Conservation (phyloP, 2,329 filamentous ascomycete genomes). For the Fusarium sp. region DNA sequence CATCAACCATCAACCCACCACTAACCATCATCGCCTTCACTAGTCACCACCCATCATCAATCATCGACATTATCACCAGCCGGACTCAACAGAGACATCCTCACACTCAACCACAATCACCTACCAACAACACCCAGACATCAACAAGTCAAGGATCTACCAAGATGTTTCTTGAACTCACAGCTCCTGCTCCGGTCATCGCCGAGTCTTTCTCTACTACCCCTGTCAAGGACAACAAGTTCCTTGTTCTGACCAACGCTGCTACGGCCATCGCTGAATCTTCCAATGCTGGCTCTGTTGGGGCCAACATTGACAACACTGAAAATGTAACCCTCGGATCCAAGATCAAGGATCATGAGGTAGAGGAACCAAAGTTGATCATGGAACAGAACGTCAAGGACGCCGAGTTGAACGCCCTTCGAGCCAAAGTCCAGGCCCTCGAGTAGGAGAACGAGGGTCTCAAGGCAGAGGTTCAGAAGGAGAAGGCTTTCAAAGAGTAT, state of each 20-base stretch:
- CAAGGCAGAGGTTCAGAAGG: neutral
- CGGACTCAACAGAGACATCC: neutral
- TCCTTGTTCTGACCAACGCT: neutral
- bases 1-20: too few relatives aligned
- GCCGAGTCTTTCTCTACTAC: neutral
- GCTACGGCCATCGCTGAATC: neutral
- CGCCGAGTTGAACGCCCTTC: neutral
- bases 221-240: neutral
- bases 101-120: neutral
- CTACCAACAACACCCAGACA: neutral
- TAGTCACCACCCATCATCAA: neutral
- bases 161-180: neutral
- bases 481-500: neutral
- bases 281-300: neutral
- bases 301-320: neutral
- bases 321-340: neutral
- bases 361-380: neutral
- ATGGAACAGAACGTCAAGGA: too few relatives aligned
- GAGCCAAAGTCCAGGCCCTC: neutral
- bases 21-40: neutral
- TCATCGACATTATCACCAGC: too few relatives aligned
- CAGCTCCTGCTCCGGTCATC: accelerated
- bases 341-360: neutral
- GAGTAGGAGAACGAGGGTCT: neutral
- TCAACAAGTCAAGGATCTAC: accelerated